Evolutionary conservation across 306 rosid genomes (phyloP), one percentile per base, ranked within the genome.

Genomic region (Quercus aquifolioides): DNA sequence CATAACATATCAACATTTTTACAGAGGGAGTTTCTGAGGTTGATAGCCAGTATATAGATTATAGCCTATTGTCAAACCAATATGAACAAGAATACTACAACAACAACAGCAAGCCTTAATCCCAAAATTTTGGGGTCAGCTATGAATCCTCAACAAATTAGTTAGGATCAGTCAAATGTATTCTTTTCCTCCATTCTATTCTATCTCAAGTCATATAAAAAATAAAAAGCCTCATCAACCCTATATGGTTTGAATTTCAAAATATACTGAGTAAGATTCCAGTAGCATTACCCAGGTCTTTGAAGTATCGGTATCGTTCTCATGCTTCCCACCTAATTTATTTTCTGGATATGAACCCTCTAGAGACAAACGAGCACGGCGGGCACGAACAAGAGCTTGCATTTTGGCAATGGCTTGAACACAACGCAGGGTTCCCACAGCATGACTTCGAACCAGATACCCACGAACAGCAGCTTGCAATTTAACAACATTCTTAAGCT

Each of bases 401-500:
- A 96, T 82, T 87, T 88, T 96, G 65, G 88, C 81, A 52, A 96
- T 89, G 78, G 96, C 96, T 86, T 90, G 96, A 76, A 91, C 88
- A 86, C 99, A 96, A 51, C 94, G 96, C 70, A 96, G 85, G 20
- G 99, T 90, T 80, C 98, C 99, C 19, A 88, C 87, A 57, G 99
- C 99, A 77, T 91, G 94, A 79, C 88, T 89, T 78, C 99, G 87
- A 20, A 89, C 99, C 89, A 96, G 88, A 88, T 89, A 91, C 75
- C 99, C 98, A 12, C 99, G 98, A 80, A 93, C 81, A 74, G 89
- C 93, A 85, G 99, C 98, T 90, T 96, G 99, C 92, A 96, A 82
- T 82, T 91, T 96, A 79, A 96, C 88, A 20, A 82, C 85, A 73
- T 85, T 89, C 87, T 88, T 88, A 43, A 64, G 83, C 85, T 91